phyloP scores from a whole-genome alignment of 495 filamentous ascomycete genomes.

The Aspergillus affinis region DNA sequence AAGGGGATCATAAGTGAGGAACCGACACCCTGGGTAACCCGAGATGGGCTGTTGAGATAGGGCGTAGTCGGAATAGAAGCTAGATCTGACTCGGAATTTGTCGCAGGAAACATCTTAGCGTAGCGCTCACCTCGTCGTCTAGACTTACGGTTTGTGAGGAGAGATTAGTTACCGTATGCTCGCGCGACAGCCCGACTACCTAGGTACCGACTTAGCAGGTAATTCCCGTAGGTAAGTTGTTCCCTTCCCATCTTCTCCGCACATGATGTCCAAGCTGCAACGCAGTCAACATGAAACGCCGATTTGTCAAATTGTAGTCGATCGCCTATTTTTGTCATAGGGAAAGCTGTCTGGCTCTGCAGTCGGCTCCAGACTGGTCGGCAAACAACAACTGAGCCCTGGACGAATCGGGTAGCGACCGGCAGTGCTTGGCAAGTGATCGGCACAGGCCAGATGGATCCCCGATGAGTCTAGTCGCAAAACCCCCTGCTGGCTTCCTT shows the following conservation, averaged over 20 bases:
- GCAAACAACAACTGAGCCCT: not conserved
- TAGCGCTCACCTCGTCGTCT: not conserved
- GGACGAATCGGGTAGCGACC: conserved; percentile 6
- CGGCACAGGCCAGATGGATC: not conserved
- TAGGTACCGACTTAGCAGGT: not conserved
- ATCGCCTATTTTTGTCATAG: conserved; percentile 6
- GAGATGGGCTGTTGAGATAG: not conserved
- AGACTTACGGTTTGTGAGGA: not conserved
- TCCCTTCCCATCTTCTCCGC: not conserved
- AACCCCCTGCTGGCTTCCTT: not conserved
- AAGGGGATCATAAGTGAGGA: not conserved
- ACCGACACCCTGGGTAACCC: not conserved
- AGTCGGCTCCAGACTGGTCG: not conserved
- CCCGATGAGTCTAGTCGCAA: not conserved
- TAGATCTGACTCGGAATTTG: not conserved
- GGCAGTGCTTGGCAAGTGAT: not conserved
- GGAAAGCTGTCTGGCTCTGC: not conserved
- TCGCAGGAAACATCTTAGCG: not conserved
- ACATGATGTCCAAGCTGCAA: not conserved
- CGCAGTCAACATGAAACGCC: not conserved
- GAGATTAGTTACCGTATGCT: not conserved
- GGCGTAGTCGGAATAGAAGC: not conserved
- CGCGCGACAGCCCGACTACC: not conserved
- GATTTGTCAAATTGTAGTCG: conserved; percentile 4
- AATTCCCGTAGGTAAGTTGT: not conserved